A percentile compares a stretch with the other conserved stretches of the same genome.
phyloP scores from a whole-genome alignment of 2,329 filamentous ascomycete species.

The Aspergillus piperis region DNA sequence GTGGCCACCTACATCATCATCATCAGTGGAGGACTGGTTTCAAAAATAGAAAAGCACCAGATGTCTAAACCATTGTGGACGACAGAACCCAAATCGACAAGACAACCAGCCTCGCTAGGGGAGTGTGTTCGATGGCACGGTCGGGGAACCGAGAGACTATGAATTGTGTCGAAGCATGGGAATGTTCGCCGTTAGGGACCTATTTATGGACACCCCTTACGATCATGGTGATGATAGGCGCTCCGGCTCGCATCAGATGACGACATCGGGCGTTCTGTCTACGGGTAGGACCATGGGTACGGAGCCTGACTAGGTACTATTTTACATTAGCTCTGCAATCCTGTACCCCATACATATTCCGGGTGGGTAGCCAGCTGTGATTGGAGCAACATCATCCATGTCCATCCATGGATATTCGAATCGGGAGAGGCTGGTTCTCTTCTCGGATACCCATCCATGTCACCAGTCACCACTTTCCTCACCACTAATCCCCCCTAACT shows the following conservation, averaged over 20 bases:
- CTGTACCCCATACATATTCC: constrained; percentile 2
- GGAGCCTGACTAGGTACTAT: constrained; percentile 2
- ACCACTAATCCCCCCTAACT: neutral
- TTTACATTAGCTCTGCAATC: constrained; percentile 3
- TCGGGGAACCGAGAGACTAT: neutral
- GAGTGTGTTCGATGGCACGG: neutral
- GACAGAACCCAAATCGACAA: neutral
- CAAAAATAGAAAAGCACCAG: no score
- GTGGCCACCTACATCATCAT: neutral
- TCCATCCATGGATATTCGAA: neutral
- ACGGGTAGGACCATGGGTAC: constrained; percentile 2
- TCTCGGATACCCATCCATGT: neutral
- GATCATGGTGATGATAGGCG: neutral
- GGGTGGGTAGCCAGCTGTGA: neutral
- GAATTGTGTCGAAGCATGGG: neutral
- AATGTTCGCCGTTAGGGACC: constrained; percentile 1
- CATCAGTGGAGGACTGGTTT: neutral
- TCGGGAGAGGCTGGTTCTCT: neutral
- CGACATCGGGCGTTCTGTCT: constrained; percentile 1
- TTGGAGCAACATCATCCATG: neutral
- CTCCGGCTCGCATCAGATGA: neutral
- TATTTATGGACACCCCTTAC: constrained; percentile 5
- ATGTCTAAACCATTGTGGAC: neutral
- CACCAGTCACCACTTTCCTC: neutral
- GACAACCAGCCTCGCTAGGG: neutral